Evolutionary conservation across 1,139 yeast genomes (phyloP).

Genomic region (Zygoascus sp.): DNA sequence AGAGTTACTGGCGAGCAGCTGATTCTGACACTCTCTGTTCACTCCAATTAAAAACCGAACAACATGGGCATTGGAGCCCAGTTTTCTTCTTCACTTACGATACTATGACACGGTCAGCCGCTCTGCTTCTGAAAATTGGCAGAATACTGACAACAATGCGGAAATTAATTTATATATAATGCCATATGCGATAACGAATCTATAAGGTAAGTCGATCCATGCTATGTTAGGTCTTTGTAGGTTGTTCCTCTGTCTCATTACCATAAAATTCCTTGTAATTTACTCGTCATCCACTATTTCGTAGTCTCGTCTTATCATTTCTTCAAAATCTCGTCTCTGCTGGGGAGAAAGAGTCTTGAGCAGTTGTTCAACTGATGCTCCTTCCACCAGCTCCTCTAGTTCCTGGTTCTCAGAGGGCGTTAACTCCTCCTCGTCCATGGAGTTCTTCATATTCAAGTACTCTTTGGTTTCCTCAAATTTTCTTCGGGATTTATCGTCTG

Average conservation of each 20-base stretch:
- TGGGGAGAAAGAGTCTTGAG: slow-evolving; percentile 21
- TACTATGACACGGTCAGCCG: no score
- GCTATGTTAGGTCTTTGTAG: background rate
- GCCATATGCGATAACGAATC: background rate
- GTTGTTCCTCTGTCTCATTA: background rate
- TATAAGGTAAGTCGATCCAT: background rate
- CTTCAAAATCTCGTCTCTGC: slow-evolving; percentile 18
- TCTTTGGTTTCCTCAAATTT: slow-evolving; percentile 9
- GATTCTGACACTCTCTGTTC: no score
- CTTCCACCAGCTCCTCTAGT: slow-evolving; percentile 19
- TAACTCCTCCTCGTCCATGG: slow-evolving; percentile 13
- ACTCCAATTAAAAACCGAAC: no score
- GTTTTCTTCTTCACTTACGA: no score
- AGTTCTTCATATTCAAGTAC: slow-evolving; percentile 11
- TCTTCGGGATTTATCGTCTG: slow-evolving; percentile 14
- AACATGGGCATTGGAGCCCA: no score
- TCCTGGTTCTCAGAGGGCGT: slow-evolving; percentile 15
- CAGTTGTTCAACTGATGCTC: slow-evolving; percentile 17
- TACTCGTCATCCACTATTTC: slow-evolving; percentile 8
- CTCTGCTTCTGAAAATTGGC: background rate
- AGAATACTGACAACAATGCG: background rate
- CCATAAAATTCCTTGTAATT: no score
- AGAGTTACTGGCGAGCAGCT: slow-evolving; percentile 5
- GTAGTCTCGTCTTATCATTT: slow-evolving; percentile 15
- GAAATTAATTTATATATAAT: slow-evolving; percentile 1